A percentile compares a stretch with the other conserved stretches of the same genome.
phyloP scores from a whole-genome alignment of 306 rosid species.

The Acmispon strigosus region DNA sequence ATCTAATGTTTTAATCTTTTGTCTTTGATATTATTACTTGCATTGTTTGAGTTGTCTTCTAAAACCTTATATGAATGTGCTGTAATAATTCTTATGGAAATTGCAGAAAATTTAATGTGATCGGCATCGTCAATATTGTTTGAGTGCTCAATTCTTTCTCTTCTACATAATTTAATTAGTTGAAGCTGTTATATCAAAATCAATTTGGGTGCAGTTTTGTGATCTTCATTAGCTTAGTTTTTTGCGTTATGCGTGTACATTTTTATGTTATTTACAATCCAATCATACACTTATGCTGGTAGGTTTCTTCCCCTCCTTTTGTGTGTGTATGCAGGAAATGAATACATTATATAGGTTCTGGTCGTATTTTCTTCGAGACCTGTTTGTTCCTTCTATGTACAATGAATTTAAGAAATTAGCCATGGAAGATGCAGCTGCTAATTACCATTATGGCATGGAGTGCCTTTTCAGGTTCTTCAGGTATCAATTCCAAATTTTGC shows the following conservation, averaged over 20 bases:
- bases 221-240: background rate
- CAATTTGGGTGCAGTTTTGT: background rate
- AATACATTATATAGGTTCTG: conserved; percentile 87
- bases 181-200: background rate
- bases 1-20: background rate
- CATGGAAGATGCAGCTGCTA: conserved; percentile 79
- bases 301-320: background rate
- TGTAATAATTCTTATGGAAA: background rate
- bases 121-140: background rate
- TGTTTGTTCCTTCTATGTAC: conserved; percentile 78
- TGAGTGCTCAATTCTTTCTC: background rate
- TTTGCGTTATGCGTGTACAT: background rate
- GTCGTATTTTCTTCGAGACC: conserved; percentile 78
- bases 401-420: conserved; percentile 80
- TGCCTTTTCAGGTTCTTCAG: conserved; percentile 98
- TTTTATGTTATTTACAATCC: conserved; percentile 4
- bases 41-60: background rate
- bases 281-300: background rate
- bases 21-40: background rate
- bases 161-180: background rate
- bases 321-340: conserved; percentile 76
- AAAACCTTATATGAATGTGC: background rate
- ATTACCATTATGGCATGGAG: conserved; percentile 88
- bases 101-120: background rate
- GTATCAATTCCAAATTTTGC: conserved; percentile 31